Conservation (phyloP, 2,329 filamentous ascomycete genomes). For the Venturia effusa region DNA sequence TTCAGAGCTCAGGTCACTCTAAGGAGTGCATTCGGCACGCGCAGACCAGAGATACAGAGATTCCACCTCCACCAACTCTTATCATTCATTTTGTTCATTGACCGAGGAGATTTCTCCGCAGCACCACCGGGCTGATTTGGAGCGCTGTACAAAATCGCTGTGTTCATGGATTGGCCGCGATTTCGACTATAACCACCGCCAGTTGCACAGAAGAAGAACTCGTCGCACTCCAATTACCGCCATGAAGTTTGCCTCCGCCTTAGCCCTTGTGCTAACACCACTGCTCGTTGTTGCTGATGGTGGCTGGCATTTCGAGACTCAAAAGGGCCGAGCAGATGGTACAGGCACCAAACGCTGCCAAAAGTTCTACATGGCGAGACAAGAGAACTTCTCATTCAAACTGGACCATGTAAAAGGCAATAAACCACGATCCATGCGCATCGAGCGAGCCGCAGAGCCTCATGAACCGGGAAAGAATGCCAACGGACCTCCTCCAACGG, state of each 20-base stretch:
- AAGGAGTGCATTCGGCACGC: neutral
- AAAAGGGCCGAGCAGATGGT: neutral
- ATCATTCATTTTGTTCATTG: neutral
- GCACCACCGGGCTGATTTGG: neutral
- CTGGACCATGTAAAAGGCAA: neutral
- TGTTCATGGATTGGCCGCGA: too few species aligned
- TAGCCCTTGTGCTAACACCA: neutral
- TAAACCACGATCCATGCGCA: neutral
- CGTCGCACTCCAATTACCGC: neutral
- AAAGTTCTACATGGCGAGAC: neutral
- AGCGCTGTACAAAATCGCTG: neutral
- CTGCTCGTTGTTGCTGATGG: neutral
- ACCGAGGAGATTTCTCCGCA: neutral
- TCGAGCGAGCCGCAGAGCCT: neutral
- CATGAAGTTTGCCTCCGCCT: neutral
- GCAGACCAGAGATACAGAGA: neutral
- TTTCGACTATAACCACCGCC: too few species aligned
- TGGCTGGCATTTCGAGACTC: neutral
- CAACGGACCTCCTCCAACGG: too few species aligned
- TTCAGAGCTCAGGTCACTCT: neutral
- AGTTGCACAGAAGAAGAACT: too few species aligned
- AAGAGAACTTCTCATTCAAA: neutral
- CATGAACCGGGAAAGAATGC: too few species aligned
- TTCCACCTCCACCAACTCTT: neutral
- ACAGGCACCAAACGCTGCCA: neutral